Conservation (phyloP, 495 filamentous ascomycete genomes). For the Lophiotrema nucula region DNA sequence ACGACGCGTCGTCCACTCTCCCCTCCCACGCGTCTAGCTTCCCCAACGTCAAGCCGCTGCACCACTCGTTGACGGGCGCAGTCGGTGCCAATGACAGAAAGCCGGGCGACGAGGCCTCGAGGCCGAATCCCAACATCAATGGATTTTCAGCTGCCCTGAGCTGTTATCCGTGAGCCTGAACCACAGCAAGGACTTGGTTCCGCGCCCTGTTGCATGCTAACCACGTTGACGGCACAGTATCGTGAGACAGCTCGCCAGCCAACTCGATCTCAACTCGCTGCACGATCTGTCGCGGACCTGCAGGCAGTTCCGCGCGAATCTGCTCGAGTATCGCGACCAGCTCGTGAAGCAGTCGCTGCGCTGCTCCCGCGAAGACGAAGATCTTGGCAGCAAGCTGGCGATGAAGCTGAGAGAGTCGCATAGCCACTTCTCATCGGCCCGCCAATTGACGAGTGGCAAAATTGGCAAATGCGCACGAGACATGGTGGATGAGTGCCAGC, state of each 20-base stretch:
- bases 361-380: slow-evolving; percentile 67
- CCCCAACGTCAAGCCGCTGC: slow-evolving; percentile 21
- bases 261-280: slow-evolving; percentile 81
- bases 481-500: slow-evolving; percentile 76
- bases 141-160: slow-evolving; percentile 73
- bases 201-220: slow-evolving; percentile 26
- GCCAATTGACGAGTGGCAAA: slow-evolving; percentile 60
- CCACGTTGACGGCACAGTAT: slow-evolving; percentile 55
- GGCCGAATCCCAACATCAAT: slow-evolving; percentile 64
- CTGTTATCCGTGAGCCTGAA: slow-evolving; percentile 77
- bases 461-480: slow-evolving; percentile 76
- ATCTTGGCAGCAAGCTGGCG: slow-evolving; percentile 45
- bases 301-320: slow-evolving; percentile 69
- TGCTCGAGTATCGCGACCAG: slow-evolving; percentile 71
- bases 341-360: slow-evolving; percentile 71
- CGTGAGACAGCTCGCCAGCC: slow-evolving; percentile 66
- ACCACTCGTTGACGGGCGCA: slow-evolving; percentile 17
- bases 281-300: slow-evolving; percentile 77
- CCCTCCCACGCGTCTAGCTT: slow-evolving; percentile 22
- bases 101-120: slow-evolving; percentile 38
- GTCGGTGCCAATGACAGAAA: not conserved
- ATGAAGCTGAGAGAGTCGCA: slow-evolving; percentile 30
- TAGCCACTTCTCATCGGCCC: slow-evolving; percentile 34
- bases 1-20: slow-evolving; percentile 44
- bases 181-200: slow-evolving; percentile 17